A percentile compares a stretch with the other conserved stretches of the same genome.
phyloP scores from a whole-genome alignment of 495 filamentous ascomycete species.

The Tuber brumale region DNA sequence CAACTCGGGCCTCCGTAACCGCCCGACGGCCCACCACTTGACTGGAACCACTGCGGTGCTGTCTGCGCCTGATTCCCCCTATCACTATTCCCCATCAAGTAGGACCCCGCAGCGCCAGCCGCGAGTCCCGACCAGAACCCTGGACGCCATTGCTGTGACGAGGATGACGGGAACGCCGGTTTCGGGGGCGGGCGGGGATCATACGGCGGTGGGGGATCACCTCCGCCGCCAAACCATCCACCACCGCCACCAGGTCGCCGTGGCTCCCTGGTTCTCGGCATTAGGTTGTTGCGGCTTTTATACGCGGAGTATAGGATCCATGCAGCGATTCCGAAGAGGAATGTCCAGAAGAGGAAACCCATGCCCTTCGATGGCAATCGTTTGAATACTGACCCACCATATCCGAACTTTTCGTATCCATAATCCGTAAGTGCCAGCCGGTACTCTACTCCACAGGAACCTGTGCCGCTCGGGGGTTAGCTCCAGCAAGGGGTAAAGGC shows the following conservation, averaged over 20 bases:
- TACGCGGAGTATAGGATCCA: conserved; percentile 53
- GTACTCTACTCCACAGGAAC: conserved; percentile 83
- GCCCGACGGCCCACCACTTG: background rate
- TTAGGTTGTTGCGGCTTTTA: conserved; percentile 4
- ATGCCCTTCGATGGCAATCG: conserved; percentile 17
- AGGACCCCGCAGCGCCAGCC: conserved; percentile 65
- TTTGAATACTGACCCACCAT: conserved; percentile 8
- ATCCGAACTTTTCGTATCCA: conserved; percentile 66
- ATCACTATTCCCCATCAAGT: conserved; percentile 52
- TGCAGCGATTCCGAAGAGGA: conserved; percentile 46
- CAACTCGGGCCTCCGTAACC: background rate
- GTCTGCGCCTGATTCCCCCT: conserved; percentile 35
- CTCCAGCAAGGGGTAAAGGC: background rate
- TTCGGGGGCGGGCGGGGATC: conserved; percentile 41
- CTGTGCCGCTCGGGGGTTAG: conserved; percentile 17
- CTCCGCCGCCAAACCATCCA: conserved; percentile 48
- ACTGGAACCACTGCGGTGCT: conserved; percentile 26
- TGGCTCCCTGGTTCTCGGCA: background rate
- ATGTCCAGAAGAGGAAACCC: conserved; percentile 42
- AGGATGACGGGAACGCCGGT: conserved; percentile 24
- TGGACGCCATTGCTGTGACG: conserved; percentile 61
- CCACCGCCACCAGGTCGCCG: conserved; percentile 44
- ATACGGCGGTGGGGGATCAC: conserved; percentile 57
- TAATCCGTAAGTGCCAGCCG: conserved; percentile 68
- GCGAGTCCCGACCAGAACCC: conserved; percentile 86